Evolutionary conservation across 2,329 filamentous ascomycete genomes (phyloP), one percentile per base, ranked within the genome.

Genomic region (Ilyonectria robusta): DNA sequence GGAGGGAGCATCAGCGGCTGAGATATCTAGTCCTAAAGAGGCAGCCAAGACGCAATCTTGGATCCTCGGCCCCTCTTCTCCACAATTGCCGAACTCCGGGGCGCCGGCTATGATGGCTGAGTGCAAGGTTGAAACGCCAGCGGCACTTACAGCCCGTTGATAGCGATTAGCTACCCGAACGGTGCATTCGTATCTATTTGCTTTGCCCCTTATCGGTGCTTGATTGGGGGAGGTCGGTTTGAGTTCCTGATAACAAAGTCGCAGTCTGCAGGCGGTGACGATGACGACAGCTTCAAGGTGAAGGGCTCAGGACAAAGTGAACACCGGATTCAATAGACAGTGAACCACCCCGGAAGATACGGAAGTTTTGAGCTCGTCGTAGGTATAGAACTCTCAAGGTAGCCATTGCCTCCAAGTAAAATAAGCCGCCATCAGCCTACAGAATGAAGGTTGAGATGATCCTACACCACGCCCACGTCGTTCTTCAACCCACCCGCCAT

Each of bases 31-130:
- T 31, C 78, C 67, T 2, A 42, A 75, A 68, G 1, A 13, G 74
- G 79, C 69, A 81, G 74, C 74, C 76, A 75, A 78, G 78, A 64
- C 70, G 67, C 77, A 80, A 58, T 29, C 48, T 67, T 35, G 53
- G 60, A 54, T 47, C 48, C 50, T 65, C 17, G 42, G 51, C 59
- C 62, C 61, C 62, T 58, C 37, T 63, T 61, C 62, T 58, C 67
- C 46, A 60, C 63, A 65, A 54, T 40, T 68, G 44, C 68, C 65
- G 60, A 50, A 53, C 62, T 55, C 58, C 62, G 56, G 67, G 56
- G 56, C 56, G 46, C 61, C 55, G 61, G 33, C 29, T 19, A 15
- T 21, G 42, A 44, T 29, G 15, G 26, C 42, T 55, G 46, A 35
- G 50, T n/a, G 31, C 10, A 29, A 35, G 29, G 4, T 35, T 17